Base-by-base conservation (phyloP, 768 basidiomycete genomes). In the Leccinum pellstonianum region DNA sequence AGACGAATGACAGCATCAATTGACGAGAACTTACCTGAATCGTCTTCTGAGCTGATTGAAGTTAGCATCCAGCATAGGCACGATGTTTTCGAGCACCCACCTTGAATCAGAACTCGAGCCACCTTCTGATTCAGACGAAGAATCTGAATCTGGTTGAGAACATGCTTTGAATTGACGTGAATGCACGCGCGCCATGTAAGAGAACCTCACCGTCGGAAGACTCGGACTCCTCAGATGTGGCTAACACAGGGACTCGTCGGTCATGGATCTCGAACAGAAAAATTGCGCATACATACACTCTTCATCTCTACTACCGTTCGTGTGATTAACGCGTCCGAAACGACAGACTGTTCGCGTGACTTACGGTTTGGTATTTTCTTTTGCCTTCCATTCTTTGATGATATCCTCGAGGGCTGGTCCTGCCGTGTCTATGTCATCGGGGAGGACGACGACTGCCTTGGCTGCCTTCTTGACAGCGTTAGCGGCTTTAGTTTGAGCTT, bases 401-500 rank as follows among this genome's bases (percentile, higher is more conserved):
- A 93, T 86, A 37, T 82, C 80, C 52, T 87, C 86, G 64, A 93
- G 71, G 15, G 79, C 69, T n/a, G 84, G 81, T 3, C 81, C 83
- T 10, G 81, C 76, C 41, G 73, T 58, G 37, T 75, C 67, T 46
- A 81, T 66, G 38, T 77, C 79, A 57, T 88, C 86, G 62, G 86
- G 83, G 25, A 91, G 75, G 12, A 85, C 73, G 43, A 88, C 82
- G 15, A 83, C 68, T 52, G 80, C 77, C 71, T 84, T 86, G 21
- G 83, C 90, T 25, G 88, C 89, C 64, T 87, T 90, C 76, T 84
- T 90, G 53, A 93, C 76, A 1, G 87, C 86, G 58, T 81, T 77
- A 9, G 92, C 92, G 8, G 85, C 88, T 66, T 91, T 91, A 31
- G 70, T 69, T 71, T 93, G 88, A 0, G 82, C 80, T 51, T 81